Conservation (phyloP, 2,329 filamentous ascomycete species). For the Coleophoma eucalyptorum region DNA sequence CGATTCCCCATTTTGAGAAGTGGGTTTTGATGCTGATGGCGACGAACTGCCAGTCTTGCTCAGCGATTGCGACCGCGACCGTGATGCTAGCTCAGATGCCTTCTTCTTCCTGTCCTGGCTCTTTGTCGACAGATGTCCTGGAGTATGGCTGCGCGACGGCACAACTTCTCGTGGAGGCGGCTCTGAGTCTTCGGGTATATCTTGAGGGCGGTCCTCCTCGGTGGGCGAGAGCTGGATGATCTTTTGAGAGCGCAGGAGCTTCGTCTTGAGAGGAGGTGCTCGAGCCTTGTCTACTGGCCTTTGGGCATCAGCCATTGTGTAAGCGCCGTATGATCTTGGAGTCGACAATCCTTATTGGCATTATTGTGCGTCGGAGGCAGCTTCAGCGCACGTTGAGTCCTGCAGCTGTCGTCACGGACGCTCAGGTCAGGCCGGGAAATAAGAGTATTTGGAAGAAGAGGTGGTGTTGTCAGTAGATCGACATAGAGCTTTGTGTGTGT, state of each 20-base stretch:
- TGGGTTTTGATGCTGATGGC: slow-evolving; percentile 14
- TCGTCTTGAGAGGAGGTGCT: slow-evolving; percentile 32
- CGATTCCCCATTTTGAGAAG: slow-evolving; percentile 6
- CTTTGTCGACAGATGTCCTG: slow-evolving; percentile 56
- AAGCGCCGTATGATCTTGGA: slow-evolving; percentile 16
- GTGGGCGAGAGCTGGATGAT: slow-evolving; percentile 37
- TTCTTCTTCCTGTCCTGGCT: slow-evolving; percentile 35
- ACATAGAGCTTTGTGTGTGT: no score
- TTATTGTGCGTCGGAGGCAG: slow-evolving; percentile 14
- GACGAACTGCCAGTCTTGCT: slow-evolving; percentile 14
- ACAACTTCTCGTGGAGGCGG: slow-evolving; percentile 29
- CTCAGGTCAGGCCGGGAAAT: background rate
- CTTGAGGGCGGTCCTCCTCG: slow-evolving; percentile 26
- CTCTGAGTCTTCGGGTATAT: slow-evolving; percentile 32
- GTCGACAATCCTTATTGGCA: slow-evolving; percentile 15
- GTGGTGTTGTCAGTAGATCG: background rate
- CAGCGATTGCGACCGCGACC: slow-evolving; percentile 28
- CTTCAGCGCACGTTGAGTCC: background rate
- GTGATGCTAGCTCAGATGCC: slow-evolving; percentile 22
- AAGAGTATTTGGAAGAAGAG: no score
- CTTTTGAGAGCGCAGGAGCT: slow-evolving; percentile 50
- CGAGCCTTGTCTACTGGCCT: slow-evolving; percentile 26
- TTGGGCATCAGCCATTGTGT: slow-evolving; percentile 28
- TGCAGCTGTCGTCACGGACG: background rate
- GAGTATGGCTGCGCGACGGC: slow-evolving; percentile 55